Evolutionary conservation across 1,284 basidiomycete genomes (phyloP).

Genomic region (Dichomitus squalens): DNA sequence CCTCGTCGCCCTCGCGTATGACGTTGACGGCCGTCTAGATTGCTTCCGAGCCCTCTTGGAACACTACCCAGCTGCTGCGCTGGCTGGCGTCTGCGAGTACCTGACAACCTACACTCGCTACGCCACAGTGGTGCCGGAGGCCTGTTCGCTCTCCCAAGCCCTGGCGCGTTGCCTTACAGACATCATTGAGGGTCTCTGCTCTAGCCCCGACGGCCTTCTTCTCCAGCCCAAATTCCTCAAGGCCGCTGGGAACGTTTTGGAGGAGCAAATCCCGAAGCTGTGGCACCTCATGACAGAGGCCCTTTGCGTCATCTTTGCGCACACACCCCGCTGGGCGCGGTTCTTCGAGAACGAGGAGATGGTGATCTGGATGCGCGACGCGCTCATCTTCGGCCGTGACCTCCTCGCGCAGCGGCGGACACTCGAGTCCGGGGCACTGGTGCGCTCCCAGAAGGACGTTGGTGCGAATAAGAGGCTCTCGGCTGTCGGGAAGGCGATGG

Average conservation of each 20-base stretch:
- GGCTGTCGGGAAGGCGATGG: conserved; percentile 68
- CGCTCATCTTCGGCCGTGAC: conserved; percentile 87
- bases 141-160: conserved; percentile 82
- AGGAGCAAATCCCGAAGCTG: conserved; percentile 62
- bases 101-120: conserved; percentile 68
- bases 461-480: conserved; percentile 41
- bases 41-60: conserved; percentile 80
- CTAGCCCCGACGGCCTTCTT: conserved; percentile 69
- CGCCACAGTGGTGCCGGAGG: conserved; percentile 74
- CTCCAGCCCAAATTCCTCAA: conserved; percentile 59
- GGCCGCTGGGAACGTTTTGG: conserved; percentile 46
- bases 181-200: conserved; percentile 85
- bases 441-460: conserved; percentile 30
- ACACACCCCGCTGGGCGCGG: conserved; percentile 80
- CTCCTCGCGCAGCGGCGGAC: conserved; percentile 79
- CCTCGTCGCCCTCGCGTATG: conserved; percentile 79
- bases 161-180: conserved; percentile 92
- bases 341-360: conserved; percentile 83
- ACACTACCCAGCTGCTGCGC: conserved; percentile 61
- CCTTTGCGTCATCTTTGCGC: conserved; percentile 81
- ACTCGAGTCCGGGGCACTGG: conserved; percentile 71
- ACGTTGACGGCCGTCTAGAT: conserved; percentile 84
- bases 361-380: conserved; percentile 97
- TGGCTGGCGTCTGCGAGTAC: conserved; percentile 71
- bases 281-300: conserved; percentile 85